Percentiles rank a stretch among this genome's conserved stretches.
Evolutionary conservation across 345 rosid species (phyloP).

Genomic region (Salix arbutifolia): DNA sequence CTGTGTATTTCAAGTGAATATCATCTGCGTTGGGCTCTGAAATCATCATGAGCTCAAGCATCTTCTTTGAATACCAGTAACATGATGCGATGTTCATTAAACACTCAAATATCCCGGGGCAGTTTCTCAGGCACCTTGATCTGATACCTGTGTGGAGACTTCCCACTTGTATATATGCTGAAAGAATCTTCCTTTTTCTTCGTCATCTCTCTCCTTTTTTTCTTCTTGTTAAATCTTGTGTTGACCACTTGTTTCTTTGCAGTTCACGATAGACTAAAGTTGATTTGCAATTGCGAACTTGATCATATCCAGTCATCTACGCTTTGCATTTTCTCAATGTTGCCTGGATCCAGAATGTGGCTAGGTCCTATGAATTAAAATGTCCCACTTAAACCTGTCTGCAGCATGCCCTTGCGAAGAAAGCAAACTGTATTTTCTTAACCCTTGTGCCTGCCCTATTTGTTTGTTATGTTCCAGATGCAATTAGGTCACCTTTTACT

Average conservation of each 20-base stretch:
- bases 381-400: too few species aligned
- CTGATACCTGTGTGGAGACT: background rate
- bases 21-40: background rate
- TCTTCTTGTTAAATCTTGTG: too few species aligned
- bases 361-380: background rate
- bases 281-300: background rate
- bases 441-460: too few species aligned
- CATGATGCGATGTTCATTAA: background rate
- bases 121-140: background rate
- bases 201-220: background rate
- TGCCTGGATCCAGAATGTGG: background rate
- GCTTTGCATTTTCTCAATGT: background rate
- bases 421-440: too few species aligned
- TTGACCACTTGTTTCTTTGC: background rate
- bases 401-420: too few species aligned
- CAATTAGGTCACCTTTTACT: too few species aligned
- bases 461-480: too few species aligned
- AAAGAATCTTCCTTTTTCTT: background rate
- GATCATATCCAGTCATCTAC: too few species aligned
- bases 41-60: background rate
- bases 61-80: slow-evolving; percentile 11
- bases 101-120: background rate
- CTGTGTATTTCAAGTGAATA: background rate
- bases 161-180: background rate
- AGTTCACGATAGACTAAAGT: background rate